These are phyloP conservation scores for Xylariaceae sp. DNA, from an alignment of 2,329 filamentous ascomycete species.

Conservation along the genomic window DNA sequence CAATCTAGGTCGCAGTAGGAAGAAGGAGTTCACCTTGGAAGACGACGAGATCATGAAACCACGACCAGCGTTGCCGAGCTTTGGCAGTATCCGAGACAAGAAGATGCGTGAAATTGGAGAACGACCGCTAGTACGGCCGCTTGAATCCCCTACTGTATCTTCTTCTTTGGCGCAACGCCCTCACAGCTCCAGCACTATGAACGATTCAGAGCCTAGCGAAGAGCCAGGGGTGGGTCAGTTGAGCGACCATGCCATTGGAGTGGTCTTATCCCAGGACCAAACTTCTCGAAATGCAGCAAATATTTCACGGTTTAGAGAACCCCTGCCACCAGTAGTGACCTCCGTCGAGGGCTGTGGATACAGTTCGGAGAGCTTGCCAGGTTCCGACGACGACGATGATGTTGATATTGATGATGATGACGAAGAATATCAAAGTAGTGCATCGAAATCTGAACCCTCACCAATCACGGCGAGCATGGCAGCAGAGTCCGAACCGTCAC, in stretches of 20 bases:
- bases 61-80: constrained; percentile 66
- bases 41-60: constrained; percentile 68
- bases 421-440: constrained; percentile 29
- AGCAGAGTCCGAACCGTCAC: too few relatives aligned
- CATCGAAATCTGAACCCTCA: constrained; percentile 16
- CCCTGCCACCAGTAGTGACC: constrained; percentile 65
- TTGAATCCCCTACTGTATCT: constrained; percentile 33
- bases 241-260: constrained; percentile 55
- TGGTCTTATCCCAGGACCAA: constrained; percentile 50
- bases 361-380: constrained; percentile 51
- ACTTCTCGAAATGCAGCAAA: constrained; percentile 50
- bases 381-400: constrained; percentile 31
- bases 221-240: constrained; percentile 45
- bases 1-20: constrained; percentile 44
- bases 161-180: constrained; percentile 28
- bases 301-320: constrained; percentile 54
- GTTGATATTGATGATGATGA: constrained; percentile 1
- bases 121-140: constrained; percentile 52
- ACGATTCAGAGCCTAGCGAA: constrained; percentile 28
- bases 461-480: constrained; percentile 1
- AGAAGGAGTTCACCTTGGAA: constrained; percentile 48
- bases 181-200: constrained; percentile 22
- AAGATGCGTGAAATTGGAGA: constrained; percentile 51
- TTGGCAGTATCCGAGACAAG: constrained; percentile 67
- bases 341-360: constrained; percentile 63